These are phyloP conservation scores for Pulveroboletus sp. DNA, from an alignment of 768 basidiomycete species.

Conservation along the genomic window DNA sequence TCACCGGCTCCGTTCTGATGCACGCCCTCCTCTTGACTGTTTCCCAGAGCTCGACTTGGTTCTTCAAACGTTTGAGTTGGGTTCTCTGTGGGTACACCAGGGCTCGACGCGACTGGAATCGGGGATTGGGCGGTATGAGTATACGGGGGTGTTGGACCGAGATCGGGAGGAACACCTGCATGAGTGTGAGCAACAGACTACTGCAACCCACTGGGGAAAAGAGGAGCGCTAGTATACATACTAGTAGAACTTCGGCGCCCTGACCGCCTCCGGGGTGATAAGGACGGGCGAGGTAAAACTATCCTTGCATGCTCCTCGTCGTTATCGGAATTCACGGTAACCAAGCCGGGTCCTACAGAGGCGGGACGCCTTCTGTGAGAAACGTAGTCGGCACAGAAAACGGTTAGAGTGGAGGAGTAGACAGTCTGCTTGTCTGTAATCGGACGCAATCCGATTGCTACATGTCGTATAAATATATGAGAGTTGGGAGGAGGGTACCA, in stretches of 20 bases:
- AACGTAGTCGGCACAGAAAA: conserved; percentile 62
- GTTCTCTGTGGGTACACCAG: conserved; percentile 1
- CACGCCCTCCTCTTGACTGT: conserved; percentile 2
- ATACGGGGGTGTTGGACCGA: conserved; percentile 28
- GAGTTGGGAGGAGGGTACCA: not conserved
- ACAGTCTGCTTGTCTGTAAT: conserved; percentile 70
- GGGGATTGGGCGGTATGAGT: not conserved
- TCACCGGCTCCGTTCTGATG: not conserved
- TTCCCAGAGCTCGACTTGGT: conserved; percentile 13
- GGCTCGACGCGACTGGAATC: not conserved
- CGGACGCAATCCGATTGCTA: conserved; percentile 63
- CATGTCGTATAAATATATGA: not conserved
- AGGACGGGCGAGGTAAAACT: not conserved
- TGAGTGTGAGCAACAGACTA: not conserved
- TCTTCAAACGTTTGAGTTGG: conserved; percentile 20
- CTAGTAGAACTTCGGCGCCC: not conserved
- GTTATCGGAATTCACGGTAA: not conserved
- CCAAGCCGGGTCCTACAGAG: conserved; percentile 23
- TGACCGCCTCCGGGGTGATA: conserved; percentile 2
- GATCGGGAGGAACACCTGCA: conserved; percentile 4
- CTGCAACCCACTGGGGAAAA: not conserved
- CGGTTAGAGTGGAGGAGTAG: conserved; percentile 64
- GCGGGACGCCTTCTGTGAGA: conserved; percentile 24
- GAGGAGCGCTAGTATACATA: not conserved
- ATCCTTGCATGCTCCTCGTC: not conserved